These are phyloP conservation scores for Amborella trichopoda DNA, from an alignment of 164 flowering plant genomes.

Conservation along the genomic window DNA sequence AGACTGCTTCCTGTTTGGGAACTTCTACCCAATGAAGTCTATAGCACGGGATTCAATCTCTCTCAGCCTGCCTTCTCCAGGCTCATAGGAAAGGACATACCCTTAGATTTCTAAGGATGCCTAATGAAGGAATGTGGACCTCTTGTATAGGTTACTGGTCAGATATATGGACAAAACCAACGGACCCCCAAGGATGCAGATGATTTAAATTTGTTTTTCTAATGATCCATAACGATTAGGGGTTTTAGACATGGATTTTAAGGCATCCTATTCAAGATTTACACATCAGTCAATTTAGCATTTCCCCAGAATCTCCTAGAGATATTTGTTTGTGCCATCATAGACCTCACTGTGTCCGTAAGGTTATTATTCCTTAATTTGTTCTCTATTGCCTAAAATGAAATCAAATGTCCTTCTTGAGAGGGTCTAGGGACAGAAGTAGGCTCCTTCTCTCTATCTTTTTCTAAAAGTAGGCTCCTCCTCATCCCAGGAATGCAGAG, in stretches of 20 bases:
- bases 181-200: not conserved
- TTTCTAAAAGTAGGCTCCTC: too few species aligned
- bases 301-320: not conserved
- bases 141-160: not conserved
- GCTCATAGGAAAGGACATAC: not conserved
- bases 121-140: not conserved
- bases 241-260: not conserved
- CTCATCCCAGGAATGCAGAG: too few species aligned
- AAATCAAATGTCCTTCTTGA: too few species aligned
- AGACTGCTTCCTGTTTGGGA: not conserved
- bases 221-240: not conserved
- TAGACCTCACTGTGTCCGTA: not conserved
- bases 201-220: not conserved
- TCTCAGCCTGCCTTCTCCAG: not conserved
- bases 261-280: not conserved
- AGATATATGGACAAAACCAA: not conserved
- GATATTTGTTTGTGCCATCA: not conserved
- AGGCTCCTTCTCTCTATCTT: too few species aligned
- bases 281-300: not conserved
- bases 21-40: not conserved
- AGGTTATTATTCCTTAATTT: too few species aligned
- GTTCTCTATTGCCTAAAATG: too few species aligned
- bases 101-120: not conserved
- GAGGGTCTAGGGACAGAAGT: too few species aligned
- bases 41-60: not conserved